Evolutionary conservation across 345 rosid genomes (phyloP).

Genomic region (Citrus hindsii): DNA sequence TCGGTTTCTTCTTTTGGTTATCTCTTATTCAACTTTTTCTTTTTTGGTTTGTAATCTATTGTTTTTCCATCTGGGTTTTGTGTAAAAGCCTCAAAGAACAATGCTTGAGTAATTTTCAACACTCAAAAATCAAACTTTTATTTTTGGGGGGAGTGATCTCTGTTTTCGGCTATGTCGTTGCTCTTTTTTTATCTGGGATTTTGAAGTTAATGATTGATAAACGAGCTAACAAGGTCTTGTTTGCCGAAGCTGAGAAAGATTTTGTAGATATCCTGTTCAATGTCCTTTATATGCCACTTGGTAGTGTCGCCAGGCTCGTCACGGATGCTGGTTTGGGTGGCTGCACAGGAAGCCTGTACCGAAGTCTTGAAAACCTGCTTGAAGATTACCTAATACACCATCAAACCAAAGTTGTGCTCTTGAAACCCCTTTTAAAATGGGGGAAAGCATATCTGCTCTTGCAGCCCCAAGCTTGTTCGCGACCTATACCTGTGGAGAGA

Average conservation of each 20-base stretch:
- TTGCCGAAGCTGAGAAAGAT: constrained; percentile 12
- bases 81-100: too few species aligned
- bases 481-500: background rate
- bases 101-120: too few species aligned
- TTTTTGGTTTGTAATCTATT: too few species aligned
- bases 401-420: background rate
- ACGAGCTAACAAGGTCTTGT: background rate
- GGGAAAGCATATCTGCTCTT: background rate
- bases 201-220: background rate
- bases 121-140: too few species aligned
- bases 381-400: background rate
- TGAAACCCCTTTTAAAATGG: background rate
- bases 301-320: background rate
- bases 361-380: background rate
- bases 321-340: background rate
- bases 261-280: constrained; percentile 21
- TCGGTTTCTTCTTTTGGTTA: too few species aligned
- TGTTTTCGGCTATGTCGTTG: too few species aligned
- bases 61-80: too few species aligned
- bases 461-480: background rate
- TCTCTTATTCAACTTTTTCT: too few species aligned
- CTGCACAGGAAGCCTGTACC: background rate
- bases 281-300: constrained; percentile 20
- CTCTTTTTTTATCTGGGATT: too few species aligned
- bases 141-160: too few species aligned